Evolutionary conservation across 768 basidiomycete genomes (phyloP), one percentile per base, ranked within the genome.

Genomic region (Boletellus ananiceps): DNA sequence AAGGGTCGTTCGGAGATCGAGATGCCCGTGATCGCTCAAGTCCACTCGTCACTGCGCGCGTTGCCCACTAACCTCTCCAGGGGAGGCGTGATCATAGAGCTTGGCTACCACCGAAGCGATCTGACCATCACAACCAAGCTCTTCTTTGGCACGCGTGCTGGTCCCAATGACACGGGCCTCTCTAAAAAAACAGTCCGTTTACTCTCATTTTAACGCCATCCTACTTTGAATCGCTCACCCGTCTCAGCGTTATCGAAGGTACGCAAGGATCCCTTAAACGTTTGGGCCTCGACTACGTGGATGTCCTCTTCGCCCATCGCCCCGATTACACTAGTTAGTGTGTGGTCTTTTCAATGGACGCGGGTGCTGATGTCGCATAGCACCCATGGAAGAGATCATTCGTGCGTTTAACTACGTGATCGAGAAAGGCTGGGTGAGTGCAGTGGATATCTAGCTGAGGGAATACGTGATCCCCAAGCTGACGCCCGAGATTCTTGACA

Each of bases 361-460:
- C 8, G 7, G 18, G 14, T 31, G 27, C 53, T 57, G 32, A 66
- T 11, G 13, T 0, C 4, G 4, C 13, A 36, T 39, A 70, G 72
- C 68, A 19, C 71, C 74, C 2, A 71, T 74, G 68, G 78, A 80
- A 54, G 82, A 83, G 63, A 67, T 71, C 38, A 81, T 83, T 47
- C 74, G 82, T 25, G 79, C 78, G 1, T 81, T 83, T 70, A 79
- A 77, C 66, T 71, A 69, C 40, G 62, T 80, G 34, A 77, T 81
- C 53, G 73, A 78, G 43, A 60, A 69, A 36, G 77, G 77, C 51
- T 72, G 75, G 73, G 75, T 63, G 21, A 25, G 68, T 46, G 8
- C 31, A 34, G 5, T 18, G 15, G 5, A 29, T 8, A 21, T 14
- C 25, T 12, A 1, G 7, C 19, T 7, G 4, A 27, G 27, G 35